phyloP scores from a whole-genome alignment of 805 yeast species.

The Teunomyces kruisii region DNA sequence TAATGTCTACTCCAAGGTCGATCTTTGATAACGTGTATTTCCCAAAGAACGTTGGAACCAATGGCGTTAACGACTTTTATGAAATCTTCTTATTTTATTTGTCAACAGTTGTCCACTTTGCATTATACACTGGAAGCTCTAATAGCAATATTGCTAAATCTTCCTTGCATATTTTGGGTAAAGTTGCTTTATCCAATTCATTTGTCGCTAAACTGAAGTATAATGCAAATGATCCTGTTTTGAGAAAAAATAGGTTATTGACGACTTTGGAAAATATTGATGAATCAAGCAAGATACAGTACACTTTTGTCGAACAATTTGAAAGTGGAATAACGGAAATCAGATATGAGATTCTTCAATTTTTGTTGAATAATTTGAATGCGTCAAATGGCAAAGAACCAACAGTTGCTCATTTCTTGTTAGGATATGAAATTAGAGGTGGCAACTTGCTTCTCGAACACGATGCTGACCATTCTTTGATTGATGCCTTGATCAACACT shows the following conservation, averaged over 20 bases:
- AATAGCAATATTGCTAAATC: slow-evolving; percentile 49
- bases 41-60: slow-evolving; percentile 51
- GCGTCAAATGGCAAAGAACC: slow-evolving; percentile 40
- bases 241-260: slow-evolving; percentile 60
- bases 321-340: slow-evolving; percentile 39
- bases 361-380: slow-evolving; percentile 50
- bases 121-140: slow-evolving; percentile 67
- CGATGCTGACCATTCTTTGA: slow-evolving; percentile 52
- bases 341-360: slow-evolving; percentile 60
- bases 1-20: slow-evolving; percentile 20
- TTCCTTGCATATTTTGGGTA: slow-evolving; percentile 53
- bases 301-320: slow-evolving; percentile 67
- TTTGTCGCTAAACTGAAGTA: slow-evolving; percentile 33
- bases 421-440: slow-evolving; percentile 64
- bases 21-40: slow-evolving; percentile 33
- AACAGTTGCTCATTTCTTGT: slow-evolving; percentile 67
- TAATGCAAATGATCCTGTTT: slow-evolving; percentile 21
- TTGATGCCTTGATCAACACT: slow-evolving; percentile 52
- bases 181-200: slow-evolving; percentile 48
- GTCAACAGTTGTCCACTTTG: slow-evolving; percentile 70
- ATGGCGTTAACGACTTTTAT: slow-evolving; percentile 61
- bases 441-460: slow-evolving; percentile 41
- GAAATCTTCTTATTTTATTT: slow-evolving; percentile 72
- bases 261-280: slow-evolving; percentile 73
- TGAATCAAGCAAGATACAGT: slow-evolving; percentile 72